These are phyloP conservation scores for Phytopythium boreale DNA, from an alignment of 352 stramenopile species.

Conservation along the genomic window DNA sequence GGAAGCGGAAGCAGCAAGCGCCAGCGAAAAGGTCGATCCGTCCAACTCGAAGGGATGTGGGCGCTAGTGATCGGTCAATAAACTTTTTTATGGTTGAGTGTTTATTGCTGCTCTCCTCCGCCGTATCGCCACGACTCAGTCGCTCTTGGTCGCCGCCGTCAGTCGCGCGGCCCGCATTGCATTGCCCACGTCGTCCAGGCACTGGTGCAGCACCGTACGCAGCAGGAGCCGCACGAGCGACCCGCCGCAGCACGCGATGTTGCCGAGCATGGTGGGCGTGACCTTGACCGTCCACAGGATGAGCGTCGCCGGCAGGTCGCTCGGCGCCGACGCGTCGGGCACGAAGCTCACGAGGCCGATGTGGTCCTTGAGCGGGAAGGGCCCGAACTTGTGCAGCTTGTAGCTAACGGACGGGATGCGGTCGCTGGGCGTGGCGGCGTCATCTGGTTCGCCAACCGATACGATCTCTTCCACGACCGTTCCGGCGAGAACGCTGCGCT, in stretches of 20 bases:
- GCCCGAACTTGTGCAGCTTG: constrained; percentile 39
- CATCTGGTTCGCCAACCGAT: constrained; percentile 35
- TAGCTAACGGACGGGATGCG: constrained; percentile 48
- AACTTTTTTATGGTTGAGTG: no score
- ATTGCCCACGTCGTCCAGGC: constrained; percentile 14
- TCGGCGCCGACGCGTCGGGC: constrained; percentile 22
- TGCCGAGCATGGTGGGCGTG: constrained; percentile 39
- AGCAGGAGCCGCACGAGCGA: constrained; percentile 41
- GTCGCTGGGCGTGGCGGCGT: constrained; percentile 14
- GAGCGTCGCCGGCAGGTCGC: constrained; percentile 38
- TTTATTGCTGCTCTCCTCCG: no score
- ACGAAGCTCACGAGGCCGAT: constrained; percentile 59
- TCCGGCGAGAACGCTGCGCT: constrained; percentile 27
- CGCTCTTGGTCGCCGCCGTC: neutral
- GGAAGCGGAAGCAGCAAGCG: no score
- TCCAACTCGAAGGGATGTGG: no score
- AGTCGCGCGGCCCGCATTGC: neutral
- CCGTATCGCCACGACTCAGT: neutral
- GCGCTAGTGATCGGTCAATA: no score
- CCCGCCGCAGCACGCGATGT: constrained; percentile 52
- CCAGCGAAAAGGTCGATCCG: no score
- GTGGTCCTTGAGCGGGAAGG: constrained; percentile 45
- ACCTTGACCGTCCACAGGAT: constrained; percentile 64
- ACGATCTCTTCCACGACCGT: constrained; percentile 59
- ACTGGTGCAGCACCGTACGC: constrained; percentile 21